A percentile compares a stretch with the other conserved stretches of the same genome.
These are phyloP conservation scores for Puccinia coronata DNA, from an alignment of 1,284 basidiomycete species.

Conservation along the genomic window DNA sequence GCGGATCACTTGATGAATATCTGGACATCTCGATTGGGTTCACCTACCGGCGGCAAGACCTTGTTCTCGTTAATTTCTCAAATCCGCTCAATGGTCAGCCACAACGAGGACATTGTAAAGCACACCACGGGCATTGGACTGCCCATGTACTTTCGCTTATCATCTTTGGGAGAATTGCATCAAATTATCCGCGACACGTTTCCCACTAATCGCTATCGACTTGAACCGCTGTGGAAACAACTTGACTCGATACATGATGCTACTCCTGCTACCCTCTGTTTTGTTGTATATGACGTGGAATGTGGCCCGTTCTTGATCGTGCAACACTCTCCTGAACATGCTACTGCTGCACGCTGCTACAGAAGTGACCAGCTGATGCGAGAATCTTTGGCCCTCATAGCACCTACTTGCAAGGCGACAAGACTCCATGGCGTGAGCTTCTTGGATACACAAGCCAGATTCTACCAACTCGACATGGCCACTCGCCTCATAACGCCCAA, in stretches of 20 bases:
- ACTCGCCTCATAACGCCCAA: slow-evolving; percentile 38
- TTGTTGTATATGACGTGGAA: slow-evolving; percentile 13
- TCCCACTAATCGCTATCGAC: not conserved
- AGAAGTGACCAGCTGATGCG: slow-evolving; percentile 22
- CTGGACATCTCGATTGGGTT: slow-evolving; percentile 30
- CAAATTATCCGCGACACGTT: not conserved
- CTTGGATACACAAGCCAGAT: slow-evolving; percentile 12
- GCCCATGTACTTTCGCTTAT: not conserved
- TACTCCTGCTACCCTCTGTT: slow-evolving; percentile 8
- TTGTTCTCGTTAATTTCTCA: slow-evolving; percentile 24
- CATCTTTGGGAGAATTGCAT: not conserved
- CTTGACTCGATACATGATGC: not conserved
- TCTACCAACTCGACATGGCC: slow-evolving; percentile 13
- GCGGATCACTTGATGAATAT: slow-evolving; percentile 23
- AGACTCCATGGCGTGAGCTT: slow-evolving; percentile 26
- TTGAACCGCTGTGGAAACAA: slow-evolving; percentile 18
- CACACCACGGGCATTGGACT: not conserved
- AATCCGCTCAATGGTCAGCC: slow-evolving; percentile 31
- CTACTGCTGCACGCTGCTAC: slow-evolving; percentile 8
- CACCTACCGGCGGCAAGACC: slow-evolving; percentile 18
- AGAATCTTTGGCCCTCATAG: slow-evolving; percentile 3
- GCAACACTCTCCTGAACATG: slow-evolving; percentile 24
- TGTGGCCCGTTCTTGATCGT: slow-evolving; percentile 25
- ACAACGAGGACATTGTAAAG: not conserved
- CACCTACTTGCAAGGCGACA: slow-evolving; percentile 3